Evolutionary conservation across 257 asterid genomes (phyloP).

Genomic region (Anisodus acutangulus): DNA sequence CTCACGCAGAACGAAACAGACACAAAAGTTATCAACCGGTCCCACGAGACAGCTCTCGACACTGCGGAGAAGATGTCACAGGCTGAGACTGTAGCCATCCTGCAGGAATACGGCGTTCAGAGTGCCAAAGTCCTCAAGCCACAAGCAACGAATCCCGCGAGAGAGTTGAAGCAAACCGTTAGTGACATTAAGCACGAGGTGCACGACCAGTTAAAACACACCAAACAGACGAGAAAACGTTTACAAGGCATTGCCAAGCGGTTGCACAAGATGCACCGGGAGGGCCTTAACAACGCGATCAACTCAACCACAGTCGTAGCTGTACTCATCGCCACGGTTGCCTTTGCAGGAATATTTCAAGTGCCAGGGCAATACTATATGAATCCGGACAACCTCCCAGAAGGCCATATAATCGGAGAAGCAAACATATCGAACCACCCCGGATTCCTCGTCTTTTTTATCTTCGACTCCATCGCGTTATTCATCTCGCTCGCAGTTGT

Average conservation of each 20-base stretch:
- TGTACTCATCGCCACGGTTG: slow-evolving; percentile 55
- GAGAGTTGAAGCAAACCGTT: slow-evolving; percentile 56
- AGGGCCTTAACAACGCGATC: slow-evolving; percentile 61
- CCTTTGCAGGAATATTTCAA: slow-evolving; percentile 57
- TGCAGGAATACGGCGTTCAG: slow-evolving; percentile 43
- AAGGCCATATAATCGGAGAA: slow-evolving; percentile 50
- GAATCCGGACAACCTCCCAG: slow-evolving; percentile 40
- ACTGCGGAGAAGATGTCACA: slow-evolving; percentile 50
- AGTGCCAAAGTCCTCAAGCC: slow-evolving; percentile 43
- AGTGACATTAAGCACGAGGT: slow-evolving; percentile 56
- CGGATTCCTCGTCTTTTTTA: slow-evolving; percentile 47
- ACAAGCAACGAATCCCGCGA: slow-evolving; percentile 44
- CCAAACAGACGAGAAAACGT: too few relatives aligned
- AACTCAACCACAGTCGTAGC: slow-evolving; percentile 62
- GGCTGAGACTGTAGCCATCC: slow-evolving; percentile 36
- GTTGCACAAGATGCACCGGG: slow-evolving; percentile 52
- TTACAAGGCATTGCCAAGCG: slow-evolving; percentile 47
- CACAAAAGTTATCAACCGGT: slow-evolving; percentile 40
- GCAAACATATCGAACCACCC: slow-evolving; percentile 48
- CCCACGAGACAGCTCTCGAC: slow-evolving; percentile 52
- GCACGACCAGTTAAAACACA: too few relatives aligned
- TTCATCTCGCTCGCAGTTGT: slow-evolving; percentile 60
- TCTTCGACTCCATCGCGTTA: slow-evolving; percentile 56
- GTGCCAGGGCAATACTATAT: slow-evolving; percentile 57
- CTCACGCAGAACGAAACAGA: slow-evolving; percentile 42